Evolutionary conservation across 495 filamentous ascomycete genomes (phyloP).

Genomic region (Penicillium verhagenii): DNA sequence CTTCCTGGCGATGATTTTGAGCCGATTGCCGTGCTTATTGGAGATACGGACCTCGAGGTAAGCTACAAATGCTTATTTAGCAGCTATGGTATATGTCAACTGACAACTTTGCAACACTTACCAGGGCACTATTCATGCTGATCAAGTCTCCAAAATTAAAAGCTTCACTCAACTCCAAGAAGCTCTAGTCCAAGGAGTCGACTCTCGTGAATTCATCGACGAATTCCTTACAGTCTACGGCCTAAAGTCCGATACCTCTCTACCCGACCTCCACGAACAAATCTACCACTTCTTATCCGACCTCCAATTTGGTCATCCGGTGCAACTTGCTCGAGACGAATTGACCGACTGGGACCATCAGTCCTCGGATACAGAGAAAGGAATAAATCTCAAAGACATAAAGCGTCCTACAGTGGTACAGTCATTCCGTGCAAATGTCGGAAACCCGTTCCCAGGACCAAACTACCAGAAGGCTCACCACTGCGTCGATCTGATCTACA

Average conservation of each 20-base stretch:
- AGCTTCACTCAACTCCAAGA: not conserved
- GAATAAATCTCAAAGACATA: not conserved
- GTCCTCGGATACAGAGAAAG: not conserved
- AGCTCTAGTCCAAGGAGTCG: not conserved
- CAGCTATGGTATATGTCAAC: too few species aligned
- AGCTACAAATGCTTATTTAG: too few species aligned
- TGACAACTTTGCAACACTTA: too few species aligned
- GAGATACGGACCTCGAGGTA: not conserved
- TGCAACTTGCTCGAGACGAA: not conserved
- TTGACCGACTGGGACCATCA: not conserved
- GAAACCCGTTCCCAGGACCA: not conserved
- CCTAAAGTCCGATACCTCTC: not conserved
- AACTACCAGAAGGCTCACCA: not conserved
- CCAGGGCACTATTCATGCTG: not conserved
- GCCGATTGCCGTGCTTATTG: not conserved
- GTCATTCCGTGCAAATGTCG: not conserved
- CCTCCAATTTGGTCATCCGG: not conserved
- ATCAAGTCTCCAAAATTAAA: not conserved
- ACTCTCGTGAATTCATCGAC: not conserved
- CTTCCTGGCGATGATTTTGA: not conserved
- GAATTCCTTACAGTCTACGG: not conserved
- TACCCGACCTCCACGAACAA: not conserved
- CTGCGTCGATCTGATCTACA: slow-evolving; percentile 2
- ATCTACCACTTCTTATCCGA: not conserved
- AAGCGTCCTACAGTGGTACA: not conserved